These are phyloP conservation scores for Mycena belliarum DNA, from an alignment of 768 basidiomycete species.

Conservation along the genomic window DNA sequence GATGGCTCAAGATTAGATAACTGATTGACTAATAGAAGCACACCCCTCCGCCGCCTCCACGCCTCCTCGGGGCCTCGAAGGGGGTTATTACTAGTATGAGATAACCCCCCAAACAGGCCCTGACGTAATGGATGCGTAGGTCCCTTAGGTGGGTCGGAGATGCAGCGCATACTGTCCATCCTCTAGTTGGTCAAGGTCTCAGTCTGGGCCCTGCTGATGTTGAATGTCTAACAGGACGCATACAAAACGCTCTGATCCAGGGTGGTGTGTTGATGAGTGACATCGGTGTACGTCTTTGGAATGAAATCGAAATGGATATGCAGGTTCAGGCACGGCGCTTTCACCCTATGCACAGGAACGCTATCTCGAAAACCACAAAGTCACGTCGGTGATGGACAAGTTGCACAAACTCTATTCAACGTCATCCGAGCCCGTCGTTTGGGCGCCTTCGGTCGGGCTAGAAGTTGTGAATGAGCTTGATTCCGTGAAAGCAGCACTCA, in stretches of 20 bases:
- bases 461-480: slow-evolving; percentile 92
- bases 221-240: slow-evolving; percentile 64
- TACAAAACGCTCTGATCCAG: slow-evolving; percentile 52
- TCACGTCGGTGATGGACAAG: slow-evolving; percentile 86
- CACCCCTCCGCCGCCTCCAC: too few species aligned
- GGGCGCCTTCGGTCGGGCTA: slow-evolving; percentile 83
- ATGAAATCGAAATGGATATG: background rate
- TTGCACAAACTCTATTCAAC: slow-evolving; percentile 84
- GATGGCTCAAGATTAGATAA: too few species aligned
- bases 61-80: too few species aligned
- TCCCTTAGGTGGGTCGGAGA: too few species aligned
- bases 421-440: slow-evolving; percentile 70
- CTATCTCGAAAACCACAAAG: slow-evolving; percentile 83
- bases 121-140: too few species aligned
- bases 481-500: slow-evolving; percentile 77
- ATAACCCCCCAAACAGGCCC: too few species aligned
- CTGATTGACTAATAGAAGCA: too few species aligned
- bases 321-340: slow-evolving; percentile 77
- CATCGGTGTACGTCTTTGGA: background rate
- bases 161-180: slow-evolving; percentile 93
- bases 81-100: too few species aligned
- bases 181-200: slow-evolving; percentile 93
- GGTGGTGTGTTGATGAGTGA: slow-evolving; percentile 79
- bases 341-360: slow-evolving; percentile 76
- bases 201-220: slow-evolving; percentile 93